phyloP scores from a whole-genome alignment of 345 rosid species.

The Acer yangbiense region DNA sequence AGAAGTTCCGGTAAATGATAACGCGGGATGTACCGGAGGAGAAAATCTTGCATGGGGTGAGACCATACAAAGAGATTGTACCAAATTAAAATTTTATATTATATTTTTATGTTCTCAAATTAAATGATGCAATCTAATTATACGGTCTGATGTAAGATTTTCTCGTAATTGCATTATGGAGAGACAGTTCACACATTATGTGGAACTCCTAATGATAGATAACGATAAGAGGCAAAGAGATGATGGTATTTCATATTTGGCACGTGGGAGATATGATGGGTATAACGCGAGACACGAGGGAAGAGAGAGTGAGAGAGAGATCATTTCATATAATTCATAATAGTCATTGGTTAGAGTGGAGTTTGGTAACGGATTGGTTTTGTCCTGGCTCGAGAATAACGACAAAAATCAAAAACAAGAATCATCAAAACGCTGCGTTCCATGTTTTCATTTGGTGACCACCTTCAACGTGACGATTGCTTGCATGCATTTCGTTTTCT shows the following conservation, averaged over 20 bases:
- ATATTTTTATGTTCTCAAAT: too few species aligned
- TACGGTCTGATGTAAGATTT: too few species aligned
- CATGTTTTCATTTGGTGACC: not conserved
- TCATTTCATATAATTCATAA: not conserved
- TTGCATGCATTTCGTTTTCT: not conserved
- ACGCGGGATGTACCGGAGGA: too few species aligned
- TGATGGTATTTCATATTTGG: constrained; percentile 4
- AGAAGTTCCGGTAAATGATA: too few species aligned
- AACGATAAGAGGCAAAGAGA: not conserved
- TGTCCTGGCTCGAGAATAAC: constrained; percentile 24
- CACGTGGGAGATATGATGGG: constrained; percentile 27
- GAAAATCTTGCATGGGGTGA: too few species aligned
- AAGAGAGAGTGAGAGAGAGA: not conserved
- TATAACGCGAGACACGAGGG: constrained; percentile 26
- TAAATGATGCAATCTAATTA: too few species aligned
- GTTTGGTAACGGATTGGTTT: constrained; percentile 36
- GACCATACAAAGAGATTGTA: too few species aligned
- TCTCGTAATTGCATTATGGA: not conserved
- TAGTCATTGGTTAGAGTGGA: not conserved
- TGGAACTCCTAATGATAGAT: not conserved
- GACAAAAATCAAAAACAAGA: not conserved
- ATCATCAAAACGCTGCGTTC: not conserved
- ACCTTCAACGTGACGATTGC: constrained; percentile 10
- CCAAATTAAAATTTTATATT: too few species aligned
- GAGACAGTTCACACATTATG: not conserved